Conservation (phyloP, 164 flowering plant genomes). For the Magnolia sinica region DNA sequence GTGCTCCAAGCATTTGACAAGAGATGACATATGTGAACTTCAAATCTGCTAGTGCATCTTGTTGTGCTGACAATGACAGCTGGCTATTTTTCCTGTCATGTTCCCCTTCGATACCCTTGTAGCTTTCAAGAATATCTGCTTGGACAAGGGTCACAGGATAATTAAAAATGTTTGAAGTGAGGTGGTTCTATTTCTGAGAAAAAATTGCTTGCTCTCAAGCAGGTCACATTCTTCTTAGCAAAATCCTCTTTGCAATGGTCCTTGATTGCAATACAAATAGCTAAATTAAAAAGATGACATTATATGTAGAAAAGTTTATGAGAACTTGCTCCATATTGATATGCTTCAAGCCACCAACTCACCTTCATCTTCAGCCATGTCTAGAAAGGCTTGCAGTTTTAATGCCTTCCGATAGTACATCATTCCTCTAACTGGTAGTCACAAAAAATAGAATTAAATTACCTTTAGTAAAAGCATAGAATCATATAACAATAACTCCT, state of each 20-base stretch:
- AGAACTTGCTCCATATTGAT: not conserved
- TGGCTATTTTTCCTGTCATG: conserved; percentile 29
- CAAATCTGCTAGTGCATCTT: conserved; percentile 81
- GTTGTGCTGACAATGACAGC: conserved; percentile 46
- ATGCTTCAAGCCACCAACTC: conserved; percentile 1
- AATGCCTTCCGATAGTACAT: conserved; percentile 92
- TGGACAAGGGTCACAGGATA: conserved; percentile 2
- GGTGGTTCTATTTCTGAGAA: not conserved
- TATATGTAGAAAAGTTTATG: not conserved
- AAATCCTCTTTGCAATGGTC: not conserved
- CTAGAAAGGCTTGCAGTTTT: conserved; percentile 88
- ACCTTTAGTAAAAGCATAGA: not conserved
- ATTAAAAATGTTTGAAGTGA: not conserved
- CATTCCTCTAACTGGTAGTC: conserved; percentile 83
- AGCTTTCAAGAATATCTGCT: conserved; percentile 79
- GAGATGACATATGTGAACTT: conserved; percentile 77
- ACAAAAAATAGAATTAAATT: conserved; percentile 1
- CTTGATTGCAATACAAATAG: too few relatives aligned
- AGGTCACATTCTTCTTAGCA: not conserved
- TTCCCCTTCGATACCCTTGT: conserved; percentile 45
- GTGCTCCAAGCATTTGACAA: conserved; percentile 80
- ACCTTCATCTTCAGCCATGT: conserved; percentile 85
- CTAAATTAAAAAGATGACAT: not conserved
- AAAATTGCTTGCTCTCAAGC: not conserved
- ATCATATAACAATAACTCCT: not conserved